Evolutionary conservation across 2,329 filamentous ascomycete species (phyloP), one percentile per base, ranked within the genome.

Genomic region (Scleromitrula shiraiana): DNA sequence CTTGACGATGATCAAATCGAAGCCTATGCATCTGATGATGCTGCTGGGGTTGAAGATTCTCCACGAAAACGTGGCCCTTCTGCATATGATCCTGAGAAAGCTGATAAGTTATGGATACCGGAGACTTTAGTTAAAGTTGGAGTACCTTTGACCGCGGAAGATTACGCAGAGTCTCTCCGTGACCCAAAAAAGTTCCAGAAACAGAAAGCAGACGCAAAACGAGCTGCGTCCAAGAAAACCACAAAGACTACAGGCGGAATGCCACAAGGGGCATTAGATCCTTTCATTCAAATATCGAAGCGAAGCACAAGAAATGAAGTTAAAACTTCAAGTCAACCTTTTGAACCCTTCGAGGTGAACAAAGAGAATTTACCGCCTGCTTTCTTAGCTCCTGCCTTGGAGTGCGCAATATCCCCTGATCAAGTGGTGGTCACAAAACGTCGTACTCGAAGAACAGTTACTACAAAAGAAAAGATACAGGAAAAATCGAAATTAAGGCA

Each of bases 101-200:
- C 79, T 1, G 78, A 86, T 33, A 77, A 83, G 53, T 64, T 76
- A 8, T 91, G 86, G 86, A 66, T 90, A 5, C 71, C 84, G 19
- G 78, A 83, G 56, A 73, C 75, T 0, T 71, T 86, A 44, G 76
- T 80, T 4, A 78, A 74, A 49, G 63, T 82, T 2, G 84, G 85
- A 0, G 73, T 82, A 46, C 84, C 84, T 3, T 66, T 80, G 2
- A 76, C 76, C 23, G 75, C 86, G 0, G 72, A 82, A 53, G 76
- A 77, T 35, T 90, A 83, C 75, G 77, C 86, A 56, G 70, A 68
- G 19, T 53, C 56, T 19, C 40, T 57, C 8, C 52, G 56, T 33
- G 52, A 59, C 37, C 59, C 62, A 4, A 58, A 53, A 32, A 61
- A 58, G 36, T 46, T 50, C 7, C 27, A 54, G 1, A 56, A 50